A percentile compares a stretch with the other conserved stretches of the same genome.
Evolutionary conservation across 495 filamentous ascomycete species (phyloP).

Genomic region (Aspergillus affinis): DNA sequence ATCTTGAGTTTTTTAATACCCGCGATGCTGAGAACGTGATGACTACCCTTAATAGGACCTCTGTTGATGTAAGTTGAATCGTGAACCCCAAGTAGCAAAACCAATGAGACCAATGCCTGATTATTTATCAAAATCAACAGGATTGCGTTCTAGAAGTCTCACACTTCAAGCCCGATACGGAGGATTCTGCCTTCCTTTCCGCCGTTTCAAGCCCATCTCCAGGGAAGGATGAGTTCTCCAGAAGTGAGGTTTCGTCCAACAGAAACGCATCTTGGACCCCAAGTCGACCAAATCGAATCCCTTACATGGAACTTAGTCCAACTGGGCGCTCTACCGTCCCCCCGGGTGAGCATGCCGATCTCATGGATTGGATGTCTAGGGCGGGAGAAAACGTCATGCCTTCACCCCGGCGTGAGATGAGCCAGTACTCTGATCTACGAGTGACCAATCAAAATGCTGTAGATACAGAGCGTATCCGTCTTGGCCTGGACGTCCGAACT

Average conservation of each 20-base stretch:
- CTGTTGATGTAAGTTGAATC: constrained; percentile 45
- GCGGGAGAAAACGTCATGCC: constrained; percentile 22
- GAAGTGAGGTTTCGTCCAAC: constrained; percentile 12
- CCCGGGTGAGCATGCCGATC: constrained; percentile 28
- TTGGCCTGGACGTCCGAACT: constrained; percentile 68
- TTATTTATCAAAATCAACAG: constrained; percentile 9
- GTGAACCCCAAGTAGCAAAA: neutral
- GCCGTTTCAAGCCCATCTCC: constrained; percentile 17
- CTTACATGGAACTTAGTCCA: constrained; percentile 36
- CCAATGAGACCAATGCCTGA: neutral
- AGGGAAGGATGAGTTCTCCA: constrained; percentile 11
- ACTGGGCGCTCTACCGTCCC: constrained; percentile 41
- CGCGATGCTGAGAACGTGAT: constrained; percentile 36
- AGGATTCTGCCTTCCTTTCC: constrained; percentile 12
- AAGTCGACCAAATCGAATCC: constrained; percentile 18
- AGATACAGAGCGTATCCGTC: constrained; percentile 62
- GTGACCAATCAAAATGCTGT: constrained; percentile 61
- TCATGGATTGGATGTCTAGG: constrained; percentile 33
- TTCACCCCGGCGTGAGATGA: constrained; percentile 24
- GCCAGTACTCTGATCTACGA: constrained; percentile 28
- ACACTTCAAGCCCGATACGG: constrained; percentile 25
- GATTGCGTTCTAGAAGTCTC: constrained; percentile 31
- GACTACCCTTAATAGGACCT: constrained; percentile 42
- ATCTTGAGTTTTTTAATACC: constrained; percentile 56
- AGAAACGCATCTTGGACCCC: constrained; percentile 17